Percentiles rank a stretch among this genome's conserved stretches.
phyloP scores from a whole-genome alignment of 164 flowering plant species.

The Liriodendron chinense region DNA sequence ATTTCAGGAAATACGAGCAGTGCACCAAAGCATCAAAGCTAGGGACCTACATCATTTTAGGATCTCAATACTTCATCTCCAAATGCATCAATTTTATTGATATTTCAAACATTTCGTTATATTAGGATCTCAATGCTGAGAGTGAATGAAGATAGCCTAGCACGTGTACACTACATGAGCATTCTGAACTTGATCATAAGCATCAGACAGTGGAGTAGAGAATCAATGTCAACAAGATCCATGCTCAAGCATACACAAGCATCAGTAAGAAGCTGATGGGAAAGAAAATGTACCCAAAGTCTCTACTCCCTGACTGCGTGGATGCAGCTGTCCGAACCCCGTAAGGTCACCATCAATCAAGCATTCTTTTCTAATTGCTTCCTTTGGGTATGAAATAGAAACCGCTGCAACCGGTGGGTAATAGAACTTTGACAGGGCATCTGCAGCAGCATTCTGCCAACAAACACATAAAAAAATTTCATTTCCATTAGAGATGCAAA shows the following conservation, averaged over 20 bases:
- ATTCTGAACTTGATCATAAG: neutral
- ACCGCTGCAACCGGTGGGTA: constrained; percentile 98
- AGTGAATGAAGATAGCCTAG: neutral
- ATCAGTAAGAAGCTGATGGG: neutral
- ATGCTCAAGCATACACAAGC: neutral
- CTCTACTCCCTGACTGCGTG: constrained; percentile 95
- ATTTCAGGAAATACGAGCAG: neutral
- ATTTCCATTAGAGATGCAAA: neutral
- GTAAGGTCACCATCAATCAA: constrained; percentile 85
- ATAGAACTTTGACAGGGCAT: constrained; percentile 74
- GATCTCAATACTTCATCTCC: neutral
- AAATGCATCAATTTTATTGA: neutral
- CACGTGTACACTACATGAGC: neutral
- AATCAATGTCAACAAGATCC: neutral
- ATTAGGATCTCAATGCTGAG: neutral
- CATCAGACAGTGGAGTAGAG: neutral
- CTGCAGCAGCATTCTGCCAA: constrained; percentile 74
- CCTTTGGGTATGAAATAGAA: constrained; percentile 79
- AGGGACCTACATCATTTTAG: neutral
- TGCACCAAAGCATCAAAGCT: neutral
- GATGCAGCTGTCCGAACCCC: constrained; percentile 98
- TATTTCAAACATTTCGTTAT: neutral
- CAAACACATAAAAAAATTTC: neutral
- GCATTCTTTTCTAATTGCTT: constrained; percentile 73
- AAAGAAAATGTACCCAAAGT: constrained; percentile 58